phyloP scores from a whole-genome alignment of 495 filamentous ascomycete genomes.

The Neurospora tetraspora region DNA sequence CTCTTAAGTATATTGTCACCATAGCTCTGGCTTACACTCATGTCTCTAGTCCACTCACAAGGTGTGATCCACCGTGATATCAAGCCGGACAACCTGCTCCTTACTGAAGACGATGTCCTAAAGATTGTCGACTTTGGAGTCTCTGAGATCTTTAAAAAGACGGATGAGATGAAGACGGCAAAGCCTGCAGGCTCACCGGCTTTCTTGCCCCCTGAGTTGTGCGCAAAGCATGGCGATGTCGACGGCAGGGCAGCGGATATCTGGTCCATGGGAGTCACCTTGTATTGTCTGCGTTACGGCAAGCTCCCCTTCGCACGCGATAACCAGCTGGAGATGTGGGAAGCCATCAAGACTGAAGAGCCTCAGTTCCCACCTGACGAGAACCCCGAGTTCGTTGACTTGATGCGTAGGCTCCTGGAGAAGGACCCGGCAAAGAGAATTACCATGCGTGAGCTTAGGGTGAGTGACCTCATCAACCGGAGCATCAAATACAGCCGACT shows the following conservation, averaged over 20 bases:
- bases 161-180: conserved; percentile 78
- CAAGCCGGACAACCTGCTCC: conserved; percentile 91
- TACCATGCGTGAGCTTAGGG: conserved; percentile 68
- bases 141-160: conserved; percentile 94
- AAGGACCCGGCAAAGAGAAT: conserved; percentile 75
- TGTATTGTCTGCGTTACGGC: conserved; percentile 89
- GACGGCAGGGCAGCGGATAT: conserved; percentile 87
- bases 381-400: conserved; percentile 52
- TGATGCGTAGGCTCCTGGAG: conserved; percentile 59
- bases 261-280: conserved; percentile 96
- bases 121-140: conserved; percentile 99
- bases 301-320: conserved; percentile 71
- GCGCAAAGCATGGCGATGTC: conserved; percentile 79
- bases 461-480: conserved; percentile 26
- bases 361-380: conserved; percentile 41
- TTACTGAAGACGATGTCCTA: conserved; percentile 82
- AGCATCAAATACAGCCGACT: neutral
- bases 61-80: conserved; percentile 95
- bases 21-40: neutral
- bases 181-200: conserved; percentile 94
- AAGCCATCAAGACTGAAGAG: conserved; percentile 67
- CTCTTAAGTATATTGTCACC: neutral
- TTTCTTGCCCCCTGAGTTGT: conserved; percentile 89
- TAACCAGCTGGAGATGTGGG: conserved; percentile 76
- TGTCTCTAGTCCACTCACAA: conserved; percentile 66